These are phyloP conservation scores for Globisporangium carolinianum DNA, from an alignment of 352 stramenopile species.

Conservation along the genomic window DNA sequence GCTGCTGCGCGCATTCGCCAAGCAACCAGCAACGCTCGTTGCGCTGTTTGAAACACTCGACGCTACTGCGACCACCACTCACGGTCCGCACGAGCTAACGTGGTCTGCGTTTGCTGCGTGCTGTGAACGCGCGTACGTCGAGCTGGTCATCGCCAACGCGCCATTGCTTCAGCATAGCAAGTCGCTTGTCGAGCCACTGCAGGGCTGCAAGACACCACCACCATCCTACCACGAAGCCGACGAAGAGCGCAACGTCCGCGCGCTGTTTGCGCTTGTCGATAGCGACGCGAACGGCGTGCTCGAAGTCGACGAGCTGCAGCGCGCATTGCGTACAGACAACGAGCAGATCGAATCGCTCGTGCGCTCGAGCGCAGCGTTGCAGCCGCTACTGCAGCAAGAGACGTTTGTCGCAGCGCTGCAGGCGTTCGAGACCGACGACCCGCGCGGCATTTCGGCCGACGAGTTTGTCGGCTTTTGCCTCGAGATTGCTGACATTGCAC, in stretches of 20 bases:
- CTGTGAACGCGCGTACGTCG: conserved; percentile 40
- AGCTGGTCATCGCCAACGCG: conserved; percentile 32
- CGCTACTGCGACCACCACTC: conserved; percentile 2
- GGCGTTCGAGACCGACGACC: conserved; percentile 48
- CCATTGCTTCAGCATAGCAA: too few species aligned
- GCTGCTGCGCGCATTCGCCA: conserved; percentile 42
- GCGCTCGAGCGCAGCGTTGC: conserved; percentile 33
- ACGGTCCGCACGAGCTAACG: conserved; percentile 37
- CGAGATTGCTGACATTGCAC: conserved; percentile 44
- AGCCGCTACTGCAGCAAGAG: conserved; percentile 50
- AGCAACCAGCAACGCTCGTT: conserved; percentile 33
- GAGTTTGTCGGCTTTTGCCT: conserved; percentile 75
- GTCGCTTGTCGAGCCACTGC: background rate
- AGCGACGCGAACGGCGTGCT: conserved; percentile 49
- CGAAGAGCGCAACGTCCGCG: conserved; percentile 41
- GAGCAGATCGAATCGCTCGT: conserved; percentile 29
- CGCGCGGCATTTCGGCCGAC: conserved; percentile 50
- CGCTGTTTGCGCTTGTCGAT: conserved; percentile 53
- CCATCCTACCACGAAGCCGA: conserved; percentile 14
- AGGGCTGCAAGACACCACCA: background rate
- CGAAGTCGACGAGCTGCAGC: conserved; percentile 52
- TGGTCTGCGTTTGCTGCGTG: conserved; percentile 46
- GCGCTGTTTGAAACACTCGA: conserved; percentile 18
- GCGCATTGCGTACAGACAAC: conserved; percentile 25
- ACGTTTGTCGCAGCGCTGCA: conserved; percentile 60